These are phyloP conservation scores for Amylocarpus encephaloides DNA, from an alignment of 2,329 filamentous ascomycete species.

Conservation along the genomic window DNA sequence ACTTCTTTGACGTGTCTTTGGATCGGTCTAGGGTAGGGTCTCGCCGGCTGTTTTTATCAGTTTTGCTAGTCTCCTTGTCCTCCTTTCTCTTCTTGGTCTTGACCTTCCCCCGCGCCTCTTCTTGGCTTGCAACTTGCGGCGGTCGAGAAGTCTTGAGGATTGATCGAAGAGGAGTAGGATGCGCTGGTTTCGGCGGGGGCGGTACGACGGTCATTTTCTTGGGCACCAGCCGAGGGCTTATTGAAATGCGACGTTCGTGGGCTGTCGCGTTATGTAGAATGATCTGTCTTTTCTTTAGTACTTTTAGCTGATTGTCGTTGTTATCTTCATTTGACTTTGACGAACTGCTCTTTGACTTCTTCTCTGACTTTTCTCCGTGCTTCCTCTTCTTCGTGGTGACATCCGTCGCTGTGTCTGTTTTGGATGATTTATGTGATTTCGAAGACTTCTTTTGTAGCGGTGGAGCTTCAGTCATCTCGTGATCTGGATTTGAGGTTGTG, in stretches of 20 bases:
- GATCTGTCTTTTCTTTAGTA: conserved; percentile 23
- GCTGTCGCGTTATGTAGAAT: conserved; percentile 14
- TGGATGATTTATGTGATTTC: conserved; percentile 4
- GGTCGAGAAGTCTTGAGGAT: too few species aligned
- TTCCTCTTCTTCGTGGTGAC: conserved; percentile 20
- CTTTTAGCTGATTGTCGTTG: conserved; percentile 21
- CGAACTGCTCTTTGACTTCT: conserved; percentile 26
- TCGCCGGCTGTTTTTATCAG: too few species aligned
- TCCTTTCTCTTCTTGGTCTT: conserved; percentile 18
- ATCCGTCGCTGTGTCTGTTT: conserved; percentile 2
- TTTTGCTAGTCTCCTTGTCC: too few species aligned
- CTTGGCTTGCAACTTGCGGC: too few species aligned
- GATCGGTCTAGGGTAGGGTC: too few species aligned
- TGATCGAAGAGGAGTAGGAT: too few species aligned
- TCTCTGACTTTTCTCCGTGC: conserved; percentile 17
- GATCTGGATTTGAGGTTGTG: conserved; percentile 10
- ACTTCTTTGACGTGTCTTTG: too few species aligned
- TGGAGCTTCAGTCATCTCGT: conserved; percentile 13
- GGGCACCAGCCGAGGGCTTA: background rate
- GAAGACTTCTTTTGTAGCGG: conserved; percentile 5
- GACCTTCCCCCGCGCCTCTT: too few species aligned
- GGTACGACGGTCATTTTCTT: background rate
- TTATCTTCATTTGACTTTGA: conserved; percentile 14
- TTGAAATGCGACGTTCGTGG: conserved; percentile 16
- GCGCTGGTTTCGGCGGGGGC: background rate